phyloP scores from a whole-genome alignment of 805 yeast species.

The Cyberlindnera lachancei region DNA sequence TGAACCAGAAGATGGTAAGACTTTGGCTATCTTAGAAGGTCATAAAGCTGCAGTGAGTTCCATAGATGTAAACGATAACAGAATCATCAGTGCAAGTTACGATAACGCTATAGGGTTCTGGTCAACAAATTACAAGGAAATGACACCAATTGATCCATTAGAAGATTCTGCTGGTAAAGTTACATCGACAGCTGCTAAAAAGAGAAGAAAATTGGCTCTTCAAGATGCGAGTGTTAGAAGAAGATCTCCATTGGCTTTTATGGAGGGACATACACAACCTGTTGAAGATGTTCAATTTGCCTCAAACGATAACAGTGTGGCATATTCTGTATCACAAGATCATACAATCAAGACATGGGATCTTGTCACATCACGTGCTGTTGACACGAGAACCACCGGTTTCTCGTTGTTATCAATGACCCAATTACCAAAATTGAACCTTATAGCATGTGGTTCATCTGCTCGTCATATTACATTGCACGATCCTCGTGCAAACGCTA shows the following conservation, averaged over 20 bases:
- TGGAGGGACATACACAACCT: conserved; percentile 80
- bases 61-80: conserved; percentile 44
- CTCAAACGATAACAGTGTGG: conserved; percentile 65
- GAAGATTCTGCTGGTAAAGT: conserved; percentile 39
- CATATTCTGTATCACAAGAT: conserved; percentile 91
- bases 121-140: conserved; percentile 82
- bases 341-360: conserved; percentile 97
- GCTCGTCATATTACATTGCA: conserved; percentile 95
- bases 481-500: conserved; percentile 73
- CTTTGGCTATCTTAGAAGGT: conserved; percentile 81
- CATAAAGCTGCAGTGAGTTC: conserved; percentile 84
- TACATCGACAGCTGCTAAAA: conserved; percentile 73
- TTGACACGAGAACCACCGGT: conserved; percentile 83
- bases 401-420: conserved; percentile 74
- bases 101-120: conserved; percentile 79
- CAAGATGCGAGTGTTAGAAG: conserved; percentile 70
- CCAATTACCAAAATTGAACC: conserved; percentile 56
- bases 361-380: conserved; percentile 73
- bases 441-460: conserved; percentile 89
- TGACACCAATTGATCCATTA: conserved; percentile 53
- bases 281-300: conserved; percentile 83
- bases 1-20: conserved; percentile 57
- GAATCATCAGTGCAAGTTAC: conserved; percentile 77
- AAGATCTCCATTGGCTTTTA: conserved; percentile 70
- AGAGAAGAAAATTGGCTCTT: conserved; percentile 77